phyloP scores from a whole-genome alignment of 768 basidiomycete species.

The Lanmaoa rubissima region DNA sequence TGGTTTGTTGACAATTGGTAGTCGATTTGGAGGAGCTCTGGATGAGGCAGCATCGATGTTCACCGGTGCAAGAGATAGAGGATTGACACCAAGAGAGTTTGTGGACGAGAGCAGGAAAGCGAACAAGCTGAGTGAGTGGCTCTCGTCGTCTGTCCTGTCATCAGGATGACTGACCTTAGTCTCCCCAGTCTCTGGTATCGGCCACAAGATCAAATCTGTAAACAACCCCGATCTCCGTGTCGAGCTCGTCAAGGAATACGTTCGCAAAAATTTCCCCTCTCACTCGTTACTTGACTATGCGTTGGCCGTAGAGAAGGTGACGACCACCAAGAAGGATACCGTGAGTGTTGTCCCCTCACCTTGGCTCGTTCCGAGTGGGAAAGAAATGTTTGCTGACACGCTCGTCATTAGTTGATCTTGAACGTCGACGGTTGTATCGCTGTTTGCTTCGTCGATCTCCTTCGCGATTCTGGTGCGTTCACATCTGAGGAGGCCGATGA shows the following conservation, averaged over 20 bases:
- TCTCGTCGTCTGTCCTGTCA: not conserved
- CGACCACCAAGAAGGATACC: constrained; percentile 96
- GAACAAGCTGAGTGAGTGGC: constrained; percentile 85
- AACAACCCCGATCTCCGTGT: constrained; percentile 94
- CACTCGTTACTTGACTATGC: constrained; percentile 93
- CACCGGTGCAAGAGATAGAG: constrained; percentile 85
- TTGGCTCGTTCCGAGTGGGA: not conserved
- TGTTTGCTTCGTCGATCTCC: constrained; percentile 93
- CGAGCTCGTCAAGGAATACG: constrained; percentile 94
- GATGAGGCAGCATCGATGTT: constrained; percentile 98
- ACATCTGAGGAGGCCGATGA: constrained; percentile 94
- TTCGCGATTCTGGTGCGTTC: constrained; percentile 91
- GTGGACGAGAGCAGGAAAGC: constrained; percentile 91
- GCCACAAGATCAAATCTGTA: constrained; percentile 99
- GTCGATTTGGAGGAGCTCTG: constrained; percentile 97
- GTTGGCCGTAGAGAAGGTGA: constrained; percentile 95
- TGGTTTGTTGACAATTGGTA: constrained; percentile 96
- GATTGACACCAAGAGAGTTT: constrained; percentile 96
- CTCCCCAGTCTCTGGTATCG: constrained; percentile 84
- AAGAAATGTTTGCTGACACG: not conserved
- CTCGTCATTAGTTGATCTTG: constrained; percentile 66
- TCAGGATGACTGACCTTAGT: constrained; percentile 5
- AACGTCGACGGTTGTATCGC: constrained; percentile 97
- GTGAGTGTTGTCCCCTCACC: constrained; percentile 32
- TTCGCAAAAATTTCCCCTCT: constrained; percentile 92